Conservation (phyloP, 1,284 basidiomycete genomes). For the Ganoderma sp. region DNA sequence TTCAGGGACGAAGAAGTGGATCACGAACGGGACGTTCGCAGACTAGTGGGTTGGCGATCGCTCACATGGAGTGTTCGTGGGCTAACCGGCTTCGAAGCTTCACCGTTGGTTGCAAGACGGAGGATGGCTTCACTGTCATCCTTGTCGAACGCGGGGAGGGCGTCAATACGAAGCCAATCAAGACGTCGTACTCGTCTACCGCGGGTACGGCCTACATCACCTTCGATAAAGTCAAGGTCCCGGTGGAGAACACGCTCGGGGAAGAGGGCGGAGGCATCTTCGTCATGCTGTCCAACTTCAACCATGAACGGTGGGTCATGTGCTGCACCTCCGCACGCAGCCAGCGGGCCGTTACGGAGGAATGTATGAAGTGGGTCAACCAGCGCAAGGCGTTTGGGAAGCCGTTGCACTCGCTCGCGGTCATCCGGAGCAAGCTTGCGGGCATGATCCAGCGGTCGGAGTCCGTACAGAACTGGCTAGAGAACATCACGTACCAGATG, state of each 20-base stretch:
- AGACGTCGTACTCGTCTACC: slow-evolving; percentile 79
- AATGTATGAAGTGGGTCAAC: slow-evolving; percentile 77
- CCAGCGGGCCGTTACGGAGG: slow-evolving; percentile 63
- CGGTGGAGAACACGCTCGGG: slow-evolving; percentile 86
- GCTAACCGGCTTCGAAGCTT: slow-evolving; percentile 47
- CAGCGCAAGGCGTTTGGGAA: slow-evolving; percentile 87
- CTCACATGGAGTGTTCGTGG: not conserved
- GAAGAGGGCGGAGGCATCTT: slow-evolving; percentile 83
- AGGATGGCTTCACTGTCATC: slow-evolving; percentile 85
- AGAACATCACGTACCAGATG: slow-evolving; percentile 93
- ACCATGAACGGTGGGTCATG: slow-evolving; percentile 76
- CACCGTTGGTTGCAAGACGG: slow-evolving; percentile 66
- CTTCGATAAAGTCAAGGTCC: slow-evolving; percentile 88
- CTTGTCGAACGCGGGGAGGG: slow-evolving; percentile 79
- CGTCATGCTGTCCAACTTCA: slow-evolving; percentile 78
- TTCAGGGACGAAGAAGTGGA: slow-evolving; percentile 86
- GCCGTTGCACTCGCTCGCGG: slow-evolving; percentile 81
- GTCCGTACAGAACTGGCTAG: slow-evolving; percentile 85
- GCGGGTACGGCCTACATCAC: slow-evolving; percentile 88
- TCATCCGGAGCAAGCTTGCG: slow-evolving; percentile 86
- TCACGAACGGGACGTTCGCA: slow-evolving; percentile 79
- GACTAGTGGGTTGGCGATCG: slow-evolving; percentile 47
- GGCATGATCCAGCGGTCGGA: slow-evolving; percentile 86
- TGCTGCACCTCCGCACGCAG: slow-evolving; percentile 61
- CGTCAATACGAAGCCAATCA: slow-evolving; percentile 86